A percentile compares a stretch with the other conserved stretches of the same genome.
These are phyloP conservation scores for Nephromyces sp. DNA, from an alignment of 169 alveolate genomes.

Conservation along the genomic window DNA sequence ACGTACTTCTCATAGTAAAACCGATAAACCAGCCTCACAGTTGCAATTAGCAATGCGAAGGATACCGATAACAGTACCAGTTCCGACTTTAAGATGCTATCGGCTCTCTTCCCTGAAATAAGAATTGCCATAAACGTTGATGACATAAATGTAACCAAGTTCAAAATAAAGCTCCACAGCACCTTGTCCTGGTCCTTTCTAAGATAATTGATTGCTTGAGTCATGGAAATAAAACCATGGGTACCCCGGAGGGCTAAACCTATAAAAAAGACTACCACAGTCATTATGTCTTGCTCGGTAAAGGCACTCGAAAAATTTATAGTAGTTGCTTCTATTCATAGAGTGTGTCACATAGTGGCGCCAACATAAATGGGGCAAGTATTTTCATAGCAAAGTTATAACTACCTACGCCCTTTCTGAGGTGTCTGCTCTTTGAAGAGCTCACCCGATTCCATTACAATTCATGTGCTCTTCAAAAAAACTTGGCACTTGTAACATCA, in stretches of 20 bases:
- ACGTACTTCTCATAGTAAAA: constrained; percentile 10
- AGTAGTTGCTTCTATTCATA: too few relatives aligned
- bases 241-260: constrained; percentile 24
- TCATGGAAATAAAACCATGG: constrained; percentile 3
- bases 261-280: background rate
- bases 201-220: background rate
- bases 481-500: too few relatives aligned
- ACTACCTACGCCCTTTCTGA: too few relatives aligned
- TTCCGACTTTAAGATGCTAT: background rate
- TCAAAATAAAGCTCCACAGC: background rate
- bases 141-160: constrained; percentile 2
- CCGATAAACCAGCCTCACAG: constrained; percentile 2
- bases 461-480: too few relatives aligned
- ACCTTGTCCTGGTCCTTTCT: constrained; percentile 3
- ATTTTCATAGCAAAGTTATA: too few relatives aligned
- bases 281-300: too few relatives aligned
- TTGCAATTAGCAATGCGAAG: constrained; percentile 5
- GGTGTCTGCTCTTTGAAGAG: too few relatives aligned
- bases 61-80: background rate
- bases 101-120: background rate
- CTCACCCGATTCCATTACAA: too few relatives aligned
- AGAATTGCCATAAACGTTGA: constrained; percentile 7
- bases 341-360: too few relatives aligned
- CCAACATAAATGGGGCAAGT: too few relatives aligned
- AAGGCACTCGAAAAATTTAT: too few relatives aligned